phyloP scores from a whole-genome alignment of 306 rosid genomes.

The Erythrophleum fordii region DNA sequence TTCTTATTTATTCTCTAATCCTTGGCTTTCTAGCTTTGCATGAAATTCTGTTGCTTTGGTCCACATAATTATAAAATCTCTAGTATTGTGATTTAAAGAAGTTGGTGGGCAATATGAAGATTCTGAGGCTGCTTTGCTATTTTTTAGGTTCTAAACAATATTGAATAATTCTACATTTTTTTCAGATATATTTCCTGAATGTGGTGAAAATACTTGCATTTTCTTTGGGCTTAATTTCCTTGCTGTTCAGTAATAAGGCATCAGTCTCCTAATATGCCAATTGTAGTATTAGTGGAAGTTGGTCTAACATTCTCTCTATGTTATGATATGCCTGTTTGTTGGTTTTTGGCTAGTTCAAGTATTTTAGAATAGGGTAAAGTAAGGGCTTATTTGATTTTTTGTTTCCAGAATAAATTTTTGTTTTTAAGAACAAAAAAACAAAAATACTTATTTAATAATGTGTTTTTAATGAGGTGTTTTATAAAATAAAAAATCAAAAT shows the following conservation, averaged over 20 bases:
- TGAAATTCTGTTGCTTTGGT: background rate
- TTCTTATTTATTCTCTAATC: background rate
- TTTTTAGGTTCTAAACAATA: constrained; percentile 37
- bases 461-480: too few relatives aligned
- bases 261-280: too few relatives aligned
- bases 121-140: constrained; percentile 33
- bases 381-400: too few relatives aligned
- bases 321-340: too few relatives aligned
- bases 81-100: background rate
- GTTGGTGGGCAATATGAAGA: constrained; percentile 22
- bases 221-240: background rate
- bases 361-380: background rate
- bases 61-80: background rate
- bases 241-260: background rate
- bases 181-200: background rate
- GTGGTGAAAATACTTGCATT: constrained; percentile 20
- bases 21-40: constrained; percentile 24
- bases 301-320: too few relatives aligned
- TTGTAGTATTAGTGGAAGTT: too few relatives aligned
- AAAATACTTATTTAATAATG: too few relatives aligned
- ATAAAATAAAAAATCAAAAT: too few relatives aligned
- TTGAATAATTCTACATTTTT: background rate
- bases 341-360: background rate
- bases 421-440: too few relatives aligned
- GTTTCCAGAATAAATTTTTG: too few relatives aligned